Evolutionary conservation across 164 flowering plant species (phyloP), one percentile per base, ranked within the genome.

Genomic region (Nelumbo lutea): DNA sequence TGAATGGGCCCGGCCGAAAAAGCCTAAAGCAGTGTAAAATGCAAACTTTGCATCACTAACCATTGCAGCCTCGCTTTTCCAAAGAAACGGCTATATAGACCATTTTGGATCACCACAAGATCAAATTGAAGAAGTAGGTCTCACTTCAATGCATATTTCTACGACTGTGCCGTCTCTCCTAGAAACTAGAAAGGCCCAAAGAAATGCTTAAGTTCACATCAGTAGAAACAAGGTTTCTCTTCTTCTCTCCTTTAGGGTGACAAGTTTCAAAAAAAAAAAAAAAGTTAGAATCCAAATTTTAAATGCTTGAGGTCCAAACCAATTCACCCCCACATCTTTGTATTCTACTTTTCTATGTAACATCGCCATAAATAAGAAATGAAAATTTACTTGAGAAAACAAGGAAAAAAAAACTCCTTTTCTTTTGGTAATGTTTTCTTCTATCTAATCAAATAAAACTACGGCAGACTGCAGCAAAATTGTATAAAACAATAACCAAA

Each of bases 41-140:
- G 27, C 27, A 27, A 27, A 27, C 27, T 27, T 27, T 27, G 27
- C 27, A 27, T 27, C 27, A 27, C 27, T 27, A 27, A 27, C 27
- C 27, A 27, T 27, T 27, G 27, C 27, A 27, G 27, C 27, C 27
- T 27, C 27, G 27, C 27, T 27, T 27, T 27, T 27, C 27, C 27
- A 27, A 27, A 27, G 27, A 27, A 80, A 91, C 75, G 80, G 86
- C 80, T 93, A 93, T 76, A 91, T 93, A 5, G 97, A 93, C 47
- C 98, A 93, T 68, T 27, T 27, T 27, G 98, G 98, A 73, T 76
- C 97, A 62, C 92, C 90, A 2, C 45, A 71, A 64, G 93, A 88
- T 79, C 98, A 93, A 77, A 74, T 91, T 39, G 87, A 88, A 73
- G 90, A 79, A 80, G 94, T 94, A 39, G 98, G 98, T n/a, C 86